These are phyloP conservation scores for Cercophora scortea DNA, from an alignment of 495 filamentous ascomycete species.

Conservation along the genomic window DNA sequence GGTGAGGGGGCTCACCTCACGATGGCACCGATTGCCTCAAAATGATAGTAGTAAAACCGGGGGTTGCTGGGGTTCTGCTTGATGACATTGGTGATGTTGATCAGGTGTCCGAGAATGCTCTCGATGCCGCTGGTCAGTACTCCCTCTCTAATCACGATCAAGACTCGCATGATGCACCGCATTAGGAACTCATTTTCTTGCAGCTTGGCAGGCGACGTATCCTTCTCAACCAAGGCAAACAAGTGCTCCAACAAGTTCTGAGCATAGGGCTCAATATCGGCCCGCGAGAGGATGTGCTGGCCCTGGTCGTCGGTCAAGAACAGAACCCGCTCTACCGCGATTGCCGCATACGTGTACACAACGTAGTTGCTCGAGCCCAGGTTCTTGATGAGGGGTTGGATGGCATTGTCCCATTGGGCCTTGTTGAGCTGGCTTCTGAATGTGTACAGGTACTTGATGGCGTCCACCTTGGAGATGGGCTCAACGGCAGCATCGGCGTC, in stretches of 20 bases:
- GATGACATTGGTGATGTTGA: slow-evolving; percentile 82
- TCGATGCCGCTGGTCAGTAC: slow-evolving; percentile 58
- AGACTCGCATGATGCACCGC: slow-evolving; percentile 93
- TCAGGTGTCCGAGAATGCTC: slow-evolving; percentile 64
- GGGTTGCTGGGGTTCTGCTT: slow-evolving; percentile 93
- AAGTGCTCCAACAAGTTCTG: slow-evolving; percentile 84
- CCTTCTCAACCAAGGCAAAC: slow-evolving; percentile 81
- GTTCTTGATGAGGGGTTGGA: slow-evolving; percentile 85
- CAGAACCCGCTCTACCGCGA: slow-evolving; percentile 83
- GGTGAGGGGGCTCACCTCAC: slow-evolving; percentile 49
- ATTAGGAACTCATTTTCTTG: slow-evolving; percentile 99
- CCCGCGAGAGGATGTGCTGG: slow-evolving; percentile 64
- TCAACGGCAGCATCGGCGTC: slow-evolving; percentile 55
- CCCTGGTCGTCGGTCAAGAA: slow-evolving; percentile 67
- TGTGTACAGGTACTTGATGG: slow-evolving; percentile 92
- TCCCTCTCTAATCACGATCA: slow-evolving; percentile 85
- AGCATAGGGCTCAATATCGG: slow-evolving; percentile 66
- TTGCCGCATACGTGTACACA: slow-evolving; percentile 93
- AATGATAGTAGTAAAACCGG: slow-evolving; percentile 96
- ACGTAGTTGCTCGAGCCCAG: slow-evolving; percentile 83
- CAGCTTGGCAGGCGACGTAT: slow-evolving; percentile 77
- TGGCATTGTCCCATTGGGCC: slow-evolving; percentile 78
- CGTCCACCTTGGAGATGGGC: slow-evolving; percentile 90
- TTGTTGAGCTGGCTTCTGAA: slow-evolving; percentile 87
- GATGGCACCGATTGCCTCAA: slow-evolving; percentile 92